phyloP scores from a whole-genome alignment of 2,329 filamentous ascomycete genomes.

The Talaromyces verruculosus region DNA sequence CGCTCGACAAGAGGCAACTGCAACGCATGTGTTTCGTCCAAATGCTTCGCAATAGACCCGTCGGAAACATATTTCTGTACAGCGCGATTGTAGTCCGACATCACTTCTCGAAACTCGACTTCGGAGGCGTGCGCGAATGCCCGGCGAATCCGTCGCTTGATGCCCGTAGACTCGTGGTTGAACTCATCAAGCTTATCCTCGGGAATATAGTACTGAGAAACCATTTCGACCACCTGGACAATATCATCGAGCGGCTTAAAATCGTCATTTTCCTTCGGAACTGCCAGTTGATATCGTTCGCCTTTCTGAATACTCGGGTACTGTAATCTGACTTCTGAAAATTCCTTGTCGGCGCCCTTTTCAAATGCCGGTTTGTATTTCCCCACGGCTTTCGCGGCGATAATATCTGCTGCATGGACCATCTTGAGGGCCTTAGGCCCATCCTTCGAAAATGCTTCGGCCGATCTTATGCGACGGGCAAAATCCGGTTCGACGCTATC shows the following conservation, averaged over 20 bases:
- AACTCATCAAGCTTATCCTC: conserved; percentile 66
- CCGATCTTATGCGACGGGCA: conserved; percentile 46
- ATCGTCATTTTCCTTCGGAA: conserved; percentile 75
- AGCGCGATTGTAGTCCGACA: conserved; percentile 74
- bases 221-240: conserved; percentile 65
- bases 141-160: conserved; percentile 73
- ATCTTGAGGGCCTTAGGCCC: conserved; percentile 41
- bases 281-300: conserved; percentile 75
- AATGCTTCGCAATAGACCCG: conserved; percentile 69
- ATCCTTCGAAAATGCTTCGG: conserved; percentile 47
- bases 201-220: conserved; percentile 75
- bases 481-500: conserved; percentile 46
- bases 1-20: conserved; percentile 72
- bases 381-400: conserved; percentile 41
- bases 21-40: conserved; percentile 68
- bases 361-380: conserved; percentile 56
- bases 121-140: conserved; percentile 67
- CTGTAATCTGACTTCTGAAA: conserved; percentile 64
- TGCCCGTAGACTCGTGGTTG: conserved; percentile 69
- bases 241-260: conserved; percentile 68
- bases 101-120: conserved; percentile 69
- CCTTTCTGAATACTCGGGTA: conserved; percentile 74
- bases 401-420: conserved; percentile 53
- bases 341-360: conserved; percentile 42
- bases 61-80: conserved; percentile 65